Evolutionary conservation across 352 stramenopile species (phyloP).

Genomic region (Blastocystis sp.): DNA sequence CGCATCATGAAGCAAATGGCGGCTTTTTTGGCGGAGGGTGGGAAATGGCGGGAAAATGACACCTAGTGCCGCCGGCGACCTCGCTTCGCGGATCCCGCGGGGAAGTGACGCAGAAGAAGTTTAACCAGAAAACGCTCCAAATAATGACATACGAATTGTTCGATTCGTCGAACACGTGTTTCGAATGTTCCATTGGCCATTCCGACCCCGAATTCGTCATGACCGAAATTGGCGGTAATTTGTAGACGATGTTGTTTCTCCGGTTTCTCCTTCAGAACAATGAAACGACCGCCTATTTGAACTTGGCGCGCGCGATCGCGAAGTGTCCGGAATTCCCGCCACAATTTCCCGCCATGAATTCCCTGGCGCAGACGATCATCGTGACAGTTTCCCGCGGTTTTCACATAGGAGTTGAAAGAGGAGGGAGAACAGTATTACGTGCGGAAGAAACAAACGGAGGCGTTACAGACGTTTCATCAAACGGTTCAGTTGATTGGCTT

Average conservation of each 20-base stretch:
- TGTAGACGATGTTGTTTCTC: constrained; percentile 35
- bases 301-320: not conserved
- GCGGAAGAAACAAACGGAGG: constrained; percentile 8
- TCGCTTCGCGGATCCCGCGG: not conserved
- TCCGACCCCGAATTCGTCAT: not conserved
- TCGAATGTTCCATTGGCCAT: not conserved
- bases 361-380: not conserved
- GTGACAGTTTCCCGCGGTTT: not conserved
- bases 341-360: not conserved
- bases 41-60: not conserved
- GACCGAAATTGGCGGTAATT: not conserved
- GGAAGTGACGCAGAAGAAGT: not conserved
- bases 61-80: not conserved
- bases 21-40: not conserved
- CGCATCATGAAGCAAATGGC: not conserved
- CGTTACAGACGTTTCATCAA: not conserved
- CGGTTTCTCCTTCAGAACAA: constrained; percentile 45
- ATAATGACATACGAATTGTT: constrained; percentile 5
- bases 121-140: not conserved
- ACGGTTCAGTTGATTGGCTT: not conserved
- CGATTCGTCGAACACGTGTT: not conserved
- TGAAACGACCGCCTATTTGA: not conserved
- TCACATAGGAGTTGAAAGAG: not conserved
- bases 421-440: constrained; percentile 7
- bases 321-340: not conserved